These are phyloP conservation scores for Lycium barbarum DNA, from an alignment of 257 asterid species.

Conservation along the genomic window DNA sequence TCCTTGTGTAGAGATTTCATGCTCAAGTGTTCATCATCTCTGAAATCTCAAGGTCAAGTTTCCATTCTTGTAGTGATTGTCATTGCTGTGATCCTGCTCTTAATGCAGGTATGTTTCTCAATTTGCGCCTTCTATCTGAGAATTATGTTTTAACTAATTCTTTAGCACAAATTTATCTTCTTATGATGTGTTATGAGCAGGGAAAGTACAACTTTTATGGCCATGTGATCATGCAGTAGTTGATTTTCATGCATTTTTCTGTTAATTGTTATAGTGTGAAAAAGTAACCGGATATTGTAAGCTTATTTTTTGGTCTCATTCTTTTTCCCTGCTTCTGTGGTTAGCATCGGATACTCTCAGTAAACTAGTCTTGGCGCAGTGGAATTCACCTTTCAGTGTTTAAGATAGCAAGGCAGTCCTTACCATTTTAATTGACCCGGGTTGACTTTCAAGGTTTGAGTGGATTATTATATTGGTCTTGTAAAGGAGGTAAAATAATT, in stretches of 20 bases:
- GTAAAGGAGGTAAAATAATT: background rate
- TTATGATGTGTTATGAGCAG: background rate
- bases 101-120: constrained; percentile 79
- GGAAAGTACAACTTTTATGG: background rate
- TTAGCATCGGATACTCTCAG: constrained; percentile 2
- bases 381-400: constrained; percentile 13
- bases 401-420: background rate
- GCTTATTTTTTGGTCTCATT: background rate
- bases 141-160: background rate
- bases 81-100: constrained; percentile 66
- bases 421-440: constrained; percentile 10
- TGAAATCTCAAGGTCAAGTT: constrained; percentile 61
- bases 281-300: background rate
- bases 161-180: background rate
- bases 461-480: background rate
- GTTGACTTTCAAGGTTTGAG: background rate
- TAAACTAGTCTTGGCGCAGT: background rate
- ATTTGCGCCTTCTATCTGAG: background rate
- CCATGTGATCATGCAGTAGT: background rate
- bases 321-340: background rate
- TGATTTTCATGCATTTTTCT: background rate
- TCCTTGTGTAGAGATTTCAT: constrained; percentile 48
- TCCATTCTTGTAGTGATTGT: constrained; percentile 61
- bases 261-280: background rate
- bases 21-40: constrained; percentile 48